phyloP scores from a whole-genome alignment of 176 grass and related monocot species.

The Oryza brachyantha region DNA sequence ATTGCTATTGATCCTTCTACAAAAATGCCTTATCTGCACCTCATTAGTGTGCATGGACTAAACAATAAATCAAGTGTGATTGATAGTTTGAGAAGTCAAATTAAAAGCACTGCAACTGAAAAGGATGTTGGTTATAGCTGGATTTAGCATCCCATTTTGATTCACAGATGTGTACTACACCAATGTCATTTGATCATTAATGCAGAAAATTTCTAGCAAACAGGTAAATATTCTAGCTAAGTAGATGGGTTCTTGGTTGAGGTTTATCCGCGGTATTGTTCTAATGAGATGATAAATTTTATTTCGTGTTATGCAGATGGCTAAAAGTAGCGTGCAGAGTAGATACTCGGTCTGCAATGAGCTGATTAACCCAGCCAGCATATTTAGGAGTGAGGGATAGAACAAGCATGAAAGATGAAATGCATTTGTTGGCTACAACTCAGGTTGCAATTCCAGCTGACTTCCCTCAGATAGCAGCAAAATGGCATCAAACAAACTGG shows the following conservation, averaged over 20 bases:
- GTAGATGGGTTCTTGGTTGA: not conserved
- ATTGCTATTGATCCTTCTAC: conserved; percentile 34
- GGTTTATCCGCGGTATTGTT: not conserved
- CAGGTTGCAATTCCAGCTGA: not conserved
- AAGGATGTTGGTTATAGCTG: conserved; percentile 51
- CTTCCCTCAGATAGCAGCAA: not conserved
- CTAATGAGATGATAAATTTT: not conserved
- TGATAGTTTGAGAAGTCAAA: conserved; percentile 45
- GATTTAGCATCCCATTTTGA: conserved; percentile 34
- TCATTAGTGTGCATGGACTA: conserved; percentile 49
- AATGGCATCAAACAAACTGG: not conserved
- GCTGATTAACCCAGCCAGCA: not conserved
- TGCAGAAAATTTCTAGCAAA: not conserved
- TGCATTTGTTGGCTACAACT: not conserved
- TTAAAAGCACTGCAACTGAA: not conserved
- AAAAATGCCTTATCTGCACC: conserved; percentile 59
- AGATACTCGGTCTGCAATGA: not conserved
- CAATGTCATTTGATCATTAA: not conserved
- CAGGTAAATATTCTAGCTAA: conserved; percentile 17
- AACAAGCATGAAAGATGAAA: not conserved
- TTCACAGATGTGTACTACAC: not conserved
- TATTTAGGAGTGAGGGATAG: no score
- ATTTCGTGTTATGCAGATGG: not conserved
- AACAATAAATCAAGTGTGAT: conserved; percentile 37
- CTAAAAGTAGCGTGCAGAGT: not conserved